Percentiles rank a stretch among this genome's conserved stretches.
phyloP scores from a whole-genome alignment of 2,329 filamentous ascomycete species.

The Colletotrichum gloeosporioides region DNA sequence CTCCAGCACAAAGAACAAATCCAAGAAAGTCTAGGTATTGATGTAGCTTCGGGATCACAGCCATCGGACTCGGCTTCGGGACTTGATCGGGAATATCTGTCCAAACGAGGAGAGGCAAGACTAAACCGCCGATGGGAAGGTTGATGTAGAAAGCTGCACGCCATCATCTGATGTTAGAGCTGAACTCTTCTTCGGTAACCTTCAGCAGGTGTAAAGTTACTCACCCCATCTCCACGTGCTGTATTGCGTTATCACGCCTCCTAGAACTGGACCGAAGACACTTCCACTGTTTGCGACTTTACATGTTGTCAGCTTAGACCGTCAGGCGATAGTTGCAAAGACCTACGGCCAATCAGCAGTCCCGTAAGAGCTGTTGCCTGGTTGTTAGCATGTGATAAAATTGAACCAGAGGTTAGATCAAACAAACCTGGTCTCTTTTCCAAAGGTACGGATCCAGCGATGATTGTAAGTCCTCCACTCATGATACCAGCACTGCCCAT shows the following conservation, averaged over 20 bases:
- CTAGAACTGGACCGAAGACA: slow-evolving; percentile 45
- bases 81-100: slow-evolving; percentile 43
- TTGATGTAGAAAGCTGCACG: slow-evolving; percentile 41
- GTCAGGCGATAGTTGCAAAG: no score
- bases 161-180: background rate
- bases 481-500: slow-evolving; percentile 50
- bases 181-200: background rate
- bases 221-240: slow-evolving; percentile 47
- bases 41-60: slow-evolving; percentile 34
- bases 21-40: slow-evolving; percentile 39
- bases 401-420: background rate
- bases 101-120: slow-evolving; percentile 35
- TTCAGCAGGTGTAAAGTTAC: background rate
- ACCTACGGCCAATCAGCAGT: background rate
- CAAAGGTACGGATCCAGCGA: slow-evolving; percentile 33
- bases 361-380: background rate
- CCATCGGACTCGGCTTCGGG: slow-evolving; percentile 24
- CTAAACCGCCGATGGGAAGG: slow-evolving; percentile 40
- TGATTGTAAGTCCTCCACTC: slow-evolving; percentile 37
- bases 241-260: slow-evolving; percentile 42
- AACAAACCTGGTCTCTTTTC: slow-evolving; percentile 27
- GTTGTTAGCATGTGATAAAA: background rate
- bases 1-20: slow-evolving; percentile 30
- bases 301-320: background rate
- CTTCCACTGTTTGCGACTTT: slow-evolving; percentile 46